Percentiles rank a stretch among this genome's conserved stretches.
These are phyloP conservation scores for Puccinia polysora DNA, from an alignment of 1,284 basidiomycete species.

Conservation along the genomic window DNA sequence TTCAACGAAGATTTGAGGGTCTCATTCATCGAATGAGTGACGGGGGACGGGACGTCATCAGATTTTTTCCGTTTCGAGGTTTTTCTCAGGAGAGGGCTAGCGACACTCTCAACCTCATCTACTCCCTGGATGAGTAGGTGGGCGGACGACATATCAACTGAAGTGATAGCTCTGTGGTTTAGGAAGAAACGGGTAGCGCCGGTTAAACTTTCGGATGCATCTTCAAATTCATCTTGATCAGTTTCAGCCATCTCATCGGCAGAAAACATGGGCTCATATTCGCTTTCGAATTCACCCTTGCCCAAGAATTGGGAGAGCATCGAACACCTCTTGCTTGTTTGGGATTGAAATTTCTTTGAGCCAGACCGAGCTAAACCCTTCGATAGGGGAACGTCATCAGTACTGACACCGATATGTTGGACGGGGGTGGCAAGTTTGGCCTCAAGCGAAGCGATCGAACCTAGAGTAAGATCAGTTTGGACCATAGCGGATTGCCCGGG, in stretches of 20 bases:
- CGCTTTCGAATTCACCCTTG: conserved; percentile 33
- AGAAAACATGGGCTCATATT: conserved; percentile 42
- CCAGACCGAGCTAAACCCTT: background rate
- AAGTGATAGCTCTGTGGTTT: background rate
- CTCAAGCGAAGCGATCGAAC: conserved; percentile 18
- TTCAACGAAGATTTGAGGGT: background rate
- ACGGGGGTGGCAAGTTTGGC: conserved; percentile 1
- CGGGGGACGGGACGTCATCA: background rate
- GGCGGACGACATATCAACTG: conserved; percentile 9
- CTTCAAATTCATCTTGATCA: conserved; percentile 38
- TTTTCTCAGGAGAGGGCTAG: conserved; percentile 4
- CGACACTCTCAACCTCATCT: conserved; percentile 29
- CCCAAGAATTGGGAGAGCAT: conserved; percentile 9
- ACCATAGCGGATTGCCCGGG: conserved; percentile 41
- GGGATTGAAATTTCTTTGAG: background rate
- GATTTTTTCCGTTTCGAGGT: background rate
- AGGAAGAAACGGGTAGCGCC: conserved; percentile 5
- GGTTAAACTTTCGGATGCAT: conserved; percentile 20
- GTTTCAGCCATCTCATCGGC: conserved; percentile 39
- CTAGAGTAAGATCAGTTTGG: conserved; percentile 46
- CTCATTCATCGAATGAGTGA: background rate
- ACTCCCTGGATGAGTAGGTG: background rate
- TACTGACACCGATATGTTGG: background rate
- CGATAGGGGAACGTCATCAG: background rate
- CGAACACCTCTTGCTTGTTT: conserved; percentile 5